Conservation (phyloP, 2,329 filamentous ascomycete species). For the Colletotrichum caudatum region DNA sequence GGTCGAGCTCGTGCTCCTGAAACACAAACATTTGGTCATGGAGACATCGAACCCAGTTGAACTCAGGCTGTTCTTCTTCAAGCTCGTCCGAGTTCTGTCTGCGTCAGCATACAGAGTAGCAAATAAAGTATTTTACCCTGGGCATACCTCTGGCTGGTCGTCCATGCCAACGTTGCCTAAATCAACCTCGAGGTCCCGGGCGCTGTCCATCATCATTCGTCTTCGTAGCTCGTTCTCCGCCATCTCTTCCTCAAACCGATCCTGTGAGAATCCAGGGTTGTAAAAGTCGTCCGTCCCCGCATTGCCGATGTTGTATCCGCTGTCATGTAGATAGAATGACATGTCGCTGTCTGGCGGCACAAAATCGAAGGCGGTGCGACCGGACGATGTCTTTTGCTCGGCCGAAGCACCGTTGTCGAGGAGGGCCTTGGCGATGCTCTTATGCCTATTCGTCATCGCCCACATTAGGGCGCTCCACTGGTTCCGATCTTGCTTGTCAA, state of each 20-base stretch:
- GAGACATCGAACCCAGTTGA: slow-evolving; percentile 93
- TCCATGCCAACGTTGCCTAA: slow-evolving; percentile 95
- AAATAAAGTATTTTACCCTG: slow-evolving; percentile 26
- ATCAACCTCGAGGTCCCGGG: slow-evolving; percentile 95
- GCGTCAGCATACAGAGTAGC: slow-evolving; percentile 44
- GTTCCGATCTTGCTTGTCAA: slow-evolving; percentile 94
- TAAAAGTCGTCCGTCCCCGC: slow-evolving; percentile 93
- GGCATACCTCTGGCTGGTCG: slow-evolving; percentile 87
- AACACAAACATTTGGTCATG: slow-evolving; percentile 99
- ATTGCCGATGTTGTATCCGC: slow-evolving; percentile 89
- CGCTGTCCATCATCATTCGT: slow-evolving; percentile 99
- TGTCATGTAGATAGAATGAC: slow-evolving; percentile 93
- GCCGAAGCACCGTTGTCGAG: slow-evolving; percentile 95
- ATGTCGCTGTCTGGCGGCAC: slow-evolving; percentile 96
- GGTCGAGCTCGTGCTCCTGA: slow-evolving; percentile 91
- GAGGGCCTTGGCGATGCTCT: slow-evolving; percentile 91
- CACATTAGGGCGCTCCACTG: slow-evolving; percentile 99
- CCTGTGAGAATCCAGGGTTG: slow-evolving; percentile 89
- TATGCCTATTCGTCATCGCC: slow-evolving; percentile 99
- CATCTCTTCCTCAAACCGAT: slow-evolving; percentile 96
- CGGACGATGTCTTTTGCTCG: slow-evolving; percentile 93
- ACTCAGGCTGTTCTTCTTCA: slow-evolving; percentile 91
- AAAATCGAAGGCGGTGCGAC: slow-evolving; percentile 95
- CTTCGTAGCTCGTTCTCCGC: slow-evolving; percentile 95
- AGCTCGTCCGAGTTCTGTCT: slow-evolving; percentile 71